Evolutionary conservation across 805 yeast genomes (phyloP).

Genomic region (Hyphopichia homilentoma): DNA sequence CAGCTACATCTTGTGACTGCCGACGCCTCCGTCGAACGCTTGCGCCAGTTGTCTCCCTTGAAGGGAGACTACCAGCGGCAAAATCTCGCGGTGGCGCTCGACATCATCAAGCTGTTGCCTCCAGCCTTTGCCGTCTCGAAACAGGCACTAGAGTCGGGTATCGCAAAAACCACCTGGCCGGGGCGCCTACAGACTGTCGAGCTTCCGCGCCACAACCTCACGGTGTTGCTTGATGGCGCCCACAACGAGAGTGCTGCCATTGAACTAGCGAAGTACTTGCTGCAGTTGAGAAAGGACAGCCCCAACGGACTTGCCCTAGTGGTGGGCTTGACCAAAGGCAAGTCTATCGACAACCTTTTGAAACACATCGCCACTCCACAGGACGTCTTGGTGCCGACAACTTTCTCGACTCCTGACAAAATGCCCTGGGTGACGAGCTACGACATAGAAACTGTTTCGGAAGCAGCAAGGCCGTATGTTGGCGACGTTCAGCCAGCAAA

Average conservation of each 20-base stretch:
- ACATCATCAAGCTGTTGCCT: conserved; percentile 41
- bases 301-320: conserved; percentile 49
- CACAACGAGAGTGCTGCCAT: conserved; percentile 84
- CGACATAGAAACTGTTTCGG: conserved; percentile 25
- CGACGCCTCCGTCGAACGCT: not conserved
- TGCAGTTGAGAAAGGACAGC: conserved; percentile 9
- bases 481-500: conserved; percentile 12
- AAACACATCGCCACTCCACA: conserved; percentile 41
- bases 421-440: conserved; percentile 90
- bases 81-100: conserved; percentile 67
- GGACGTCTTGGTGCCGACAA: conserved; percentile 61
- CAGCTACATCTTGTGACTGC: conserved; percentile 10
- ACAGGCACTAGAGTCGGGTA: conserved; percentile 45
- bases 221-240: conserved; percentile 79
- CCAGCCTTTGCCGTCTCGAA: conserved; percentile 26
- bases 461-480: conserved; percentile 17
- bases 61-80: conserved; percentile 69
- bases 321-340: conserved; percentile 74
- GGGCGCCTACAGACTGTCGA: conserved; percentile 66
- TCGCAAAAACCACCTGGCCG: conserved; percentile 68
- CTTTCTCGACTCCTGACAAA: conserved; percentile 68
- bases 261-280: conserved; percentile 59
- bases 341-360: conserved; percentile 52
- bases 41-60: conserved; percentile 45
- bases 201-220: conserved; percentile 12